phyloP scores from a whole-genome alignment of 1,139 yeast species.

The Yamadazyma mexicana region DNA sequence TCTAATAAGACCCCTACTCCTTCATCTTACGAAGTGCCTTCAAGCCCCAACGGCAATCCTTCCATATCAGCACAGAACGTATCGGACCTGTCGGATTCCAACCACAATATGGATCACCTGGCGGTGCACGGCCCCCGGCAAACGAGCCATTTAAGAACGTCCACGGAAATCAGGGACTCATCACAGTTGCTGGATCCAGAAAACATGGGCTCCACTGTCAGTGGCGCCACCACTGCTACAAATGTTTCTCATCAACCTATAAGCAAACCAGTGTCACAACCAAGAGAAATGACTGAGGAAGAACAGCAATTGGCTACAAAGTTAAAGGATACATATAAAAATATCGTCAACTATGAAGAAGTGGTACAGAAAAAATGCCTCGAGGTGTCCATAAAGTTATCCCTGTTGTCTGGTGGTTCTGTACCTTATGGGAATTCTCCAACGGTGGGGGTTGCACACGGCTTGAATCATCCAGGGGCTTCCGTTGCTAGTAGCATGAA shows the following conservation, averaged over 20 bases:
- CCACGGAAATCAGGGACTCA: slow-evolving; percentile 1
- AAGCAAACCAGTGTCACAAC: slow-evolving; percentile 6
- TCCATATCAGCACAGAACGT: slow-evolving; percentile 33
- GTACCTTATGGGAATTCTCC: slow-evolving; percentile 13
- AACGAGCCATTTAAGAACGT: not conserved
- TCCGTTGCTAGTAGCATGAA: slow-evolving; percentile 19
- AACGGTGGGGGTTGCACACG: slow-evolving; percentile 8
- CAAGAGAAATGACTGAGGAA: slow-evolving; percentile 54
- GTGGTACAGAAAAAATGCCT: slow-evolving; percentile 68
- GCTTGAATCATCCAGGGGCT: slow-evolving; percentile 3
- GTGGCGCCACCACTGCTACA: slow-evolving; percentile 6
- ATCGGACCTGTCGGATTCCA: slow-evolving; percentile 45
- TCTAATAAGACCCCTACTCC: slow-evolving; percentile 42
- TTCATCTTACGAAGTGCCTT: slow-evolving; percentile 44
- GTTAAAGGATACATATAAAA: slow-evolving; percentile 70
- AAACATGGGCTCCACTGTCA: slow-evolving; percentile 6
- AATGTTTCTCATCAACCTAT: slow-evolving; percentile 2
- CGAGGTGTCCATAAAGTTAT: slow-evolving; percentile 51
- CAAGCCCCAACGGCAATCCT: slow-evolving; percentile 35
- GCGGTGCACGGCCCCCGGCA: not conserved
- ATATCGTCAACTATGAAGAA: slow-evolving; percentile 66
- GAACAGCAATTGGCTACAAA: slow-evolving; percentile 72
- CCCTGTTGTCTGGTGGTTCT: slow-evolving; percentile 40
- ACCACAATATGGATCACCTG: not conserved
- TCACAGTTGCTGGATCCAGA: slow-evolving; percentile 11